Evolutionary conservation across 306 rosid species (phyloP), one percentile per base, ranked within the genome.

Genomic region (Dicorynia guianensis): DNA sequence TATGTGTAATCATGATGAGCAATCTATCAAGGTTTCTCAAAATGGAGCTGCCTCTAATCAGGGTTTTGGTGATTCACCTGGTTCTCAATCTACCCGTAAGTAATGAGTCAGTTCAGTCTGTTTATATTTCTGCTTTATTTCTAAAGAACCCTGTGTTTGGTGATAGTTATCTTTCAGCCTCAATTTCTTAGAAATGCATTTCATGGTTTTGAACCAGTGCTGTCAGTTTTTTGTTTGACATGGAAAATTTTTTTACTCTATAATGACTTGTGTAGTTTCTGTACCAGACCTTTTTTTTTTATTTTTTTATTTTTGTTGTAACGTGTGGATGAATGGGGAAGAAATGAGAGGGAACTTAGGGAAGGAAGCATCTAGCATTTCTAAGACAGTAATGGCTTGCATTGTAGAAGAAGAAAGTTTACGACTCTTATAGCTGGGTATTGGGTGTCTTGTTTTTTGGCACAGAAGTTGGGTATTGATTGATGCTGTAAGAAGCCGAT

Each of bases 11-110:
- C 62, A 36, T 43, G 56, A 46, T 52, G 49, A 61, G 19, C 70
- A 72, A 74, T 54, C 20, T 61, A 48, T 85, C 78, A 72, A 95
- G 98, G 88, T 71, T 79, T 87, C 86, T 78, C 92, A 86, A 84
- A 96, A 92, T 78, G 99, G 99, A 85, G 83, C 91, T 72, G 86
- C 90, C 50, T 77, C 66, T 73, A 84, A 77, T 82, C 97, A 82
- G 72, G 82, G 82, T 69, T 48, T 74, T 33, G 82, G 81, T 60
- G 69, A 61, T 76, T 76, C 86, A 11, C 36, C 79, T n/a, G 91
- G 87, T 66, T 84, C 87, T 73, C 96, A 84, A 85, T 84, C 90
- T 80, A 35, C 55, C 33, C 2, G 90, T 80, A 80, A 75, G 85
- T 67, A 66, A 67, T 20, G 57, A 72, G 56, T 78, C 61, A 9